Percentiles rank a stretch among this genome's conserved stretches.
phyloP scores from a whole-genome alignment of 1,284 basidiomycete genomes.

The Trametes versicolor region DNA sequence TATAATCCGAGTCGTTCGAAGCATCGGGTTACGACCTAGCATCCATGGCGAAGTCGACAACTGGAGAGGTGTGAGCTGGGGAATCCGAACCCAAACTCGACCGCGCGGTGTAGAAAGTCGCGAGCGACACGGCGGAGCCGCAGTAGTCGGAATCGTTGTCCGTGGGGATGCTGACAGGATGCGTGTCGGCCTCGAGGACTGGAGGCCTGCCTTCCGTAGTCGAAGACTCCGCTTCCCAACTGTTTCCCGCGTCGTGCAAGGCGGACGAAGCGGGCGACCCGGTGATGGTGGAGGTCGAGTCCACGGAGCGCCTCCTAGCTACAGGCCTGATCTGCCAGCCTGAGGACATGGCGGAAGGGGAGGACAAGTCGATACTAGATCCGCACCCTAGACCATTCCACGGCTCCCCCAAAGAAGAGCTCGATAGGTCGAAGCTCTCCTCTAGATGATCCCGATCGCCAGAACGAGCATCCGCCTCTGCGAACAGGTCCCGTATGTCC shows the following conservation, averaged over 20 bases:
- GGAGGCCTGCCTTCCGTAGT: slow-evolving; percentile 1
- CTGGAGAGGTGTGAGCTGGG: slow-evolving; percentile 4
- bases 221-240: slow-evolving; percentile 12
- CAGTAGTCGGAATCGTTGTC: slow-evolving; percentile 14
- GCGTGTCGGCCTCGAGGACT: slow-evolving; percentile 10
- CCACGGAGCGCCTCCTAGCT: slow-evolving; percentile 24
- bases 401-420: slow-evolving; percentile 23
- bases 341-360: slow-evolving; percentile 7
- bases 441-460: neutral
- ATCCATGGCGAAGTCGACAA: neutral
- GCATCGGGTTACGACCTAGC: neutral
- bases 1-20: neutral
- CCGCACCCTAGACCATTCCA: slow-evolving; percentile 25
- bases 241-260: slow-evolving; percentile 17
- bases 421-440: neutral
- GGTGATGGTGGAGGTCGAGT: slow-evolving; percentile 35
- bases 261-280: slow-evolving; percentile 27
- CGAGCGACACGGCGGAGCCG: slow-evolving; percentile 14
- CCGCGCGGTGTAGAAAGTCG: slow-evolving; percentile 21
- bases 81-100: slow-evolving; percentile 4
- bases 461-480: slow-evolving; percentile 6
- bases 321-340: slow-evolving; percentile 13
- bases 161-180: neutral
- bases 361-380: neutral
- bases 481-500: slow-evolving; percentile 24